Percentiles rank a stretch among this genome's conserved stretches.
Conservation (phyloP, 768 basidiomycete species). For the Pisolithus sp. region DNA sequence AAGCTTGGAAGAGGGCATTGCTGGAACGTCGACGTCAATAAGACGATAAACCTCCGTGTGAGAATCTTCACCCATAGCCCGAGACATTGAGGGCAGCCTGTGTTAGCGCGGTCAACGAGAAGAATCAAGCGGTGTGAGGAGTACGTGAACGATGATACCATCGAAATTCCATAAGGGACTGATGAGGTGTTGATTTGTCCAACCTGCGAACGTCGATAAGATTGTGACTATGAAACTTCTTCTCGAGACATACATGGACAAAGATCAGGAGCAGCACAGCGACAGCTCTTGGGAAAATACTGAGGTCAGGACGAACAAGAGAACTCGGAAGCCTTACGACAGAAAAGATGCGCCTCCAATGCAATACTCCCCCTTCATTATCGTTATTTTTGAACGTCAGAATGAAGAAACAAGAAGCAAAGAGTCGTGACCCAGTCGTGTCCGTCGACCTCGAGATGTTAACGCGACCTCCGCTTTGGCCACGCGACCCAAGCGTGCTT, state of each 20-base stretch:
- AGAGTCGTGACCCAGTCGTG: conserved; percentile 5
- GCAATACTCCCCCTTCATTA: conserved; percentile 72
- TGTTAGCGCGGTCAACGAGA: conserved; percentile 8
- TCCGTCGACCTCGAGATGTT: conserved; percentile 15
- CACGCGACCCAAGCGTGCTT: too few species aligned
- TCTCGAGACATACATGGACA: conserved; percentile 55
- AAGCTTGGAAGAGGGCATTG: conserved; percentile 41
- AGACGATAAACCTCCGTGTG: not conserved
- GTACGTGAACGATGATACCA: conserved; percentile 42
- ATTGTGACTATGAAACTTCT: conserved; percentile 13
- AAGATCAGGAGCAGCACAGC: conserved; percentile 65
- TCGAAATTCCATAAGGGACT: conserved; percentile 64
- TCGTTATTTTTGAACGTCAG: conserved; percentile 14
- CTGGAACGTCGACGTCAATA: conserved; percentile 27
- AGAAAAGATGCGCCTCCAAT: conserved; percentile 65
- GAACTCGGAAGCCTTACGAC: conserved; percentile 43
- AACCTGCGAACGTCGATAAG: conserved; percentile 41
- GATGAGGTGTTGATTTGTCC: conserved; percentile 76
- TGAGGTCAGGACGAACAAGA: conserved; percentile 11
- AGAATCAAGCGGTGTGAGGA: conserved; percentile 1
- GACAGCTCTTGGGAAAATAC: conserved; percentile 13
- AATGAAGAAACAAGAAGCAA: conserved; percentile 12
- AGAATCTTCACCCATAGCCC: conserved; percentile 52
- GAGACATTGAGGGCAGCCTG: conserved; percentile 69
- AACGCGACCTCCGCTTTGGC: not conserved